These are phyloP conservation scores for Pulicaria dysenterica DNA, from an alignment of 129 eudicot genomes.

Conservation along the genomic window DNA sequence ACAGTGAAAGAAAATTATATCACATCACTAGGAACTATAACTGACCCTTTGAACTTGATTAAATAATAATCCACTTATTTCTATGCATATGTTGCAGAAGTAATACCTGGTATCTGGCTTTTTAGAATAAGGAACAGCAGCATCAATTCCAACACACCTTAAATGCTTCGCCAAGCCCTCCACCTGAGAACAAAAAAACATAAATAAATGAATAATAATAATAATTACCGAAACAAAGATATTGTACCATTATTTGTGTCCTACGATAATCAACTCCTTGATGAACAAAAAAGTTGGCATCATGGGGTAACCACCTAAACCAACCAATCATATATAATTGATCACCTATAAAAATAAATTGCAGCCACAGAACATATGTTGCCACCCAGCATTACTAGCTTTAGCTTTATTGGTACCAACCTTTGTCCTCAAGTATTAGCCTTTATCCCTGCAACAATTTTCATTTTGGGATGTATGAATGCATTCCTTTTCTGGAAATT, in stretches of 20 bases:
- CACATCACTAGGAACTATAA: constrained; percentile 1
- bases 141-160: constrained; percentile 95
- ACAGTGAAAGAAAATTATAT: neutral
- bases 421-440: constrained; percentile 5
- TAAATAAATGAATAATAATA: too few species aligned
- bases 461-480: constrained; percentile 6
- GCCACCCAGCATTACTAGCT: constrained; percentile 54
- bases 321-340: constrained; percentile 14
- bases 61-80: neutral
- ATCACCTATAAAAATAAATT: constrained; percentile 13
- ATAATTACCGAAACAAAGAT: neutral
- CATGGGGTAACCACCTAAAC: constrained; percentile 18
- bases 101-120: constrained; percentile 81
- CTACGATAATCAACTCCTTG: neutral
- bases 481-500: neutral
- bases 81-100: neutral
- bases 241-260: neutral
- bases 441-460: neutral
- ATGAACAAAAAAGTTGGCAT: constrained; percentile 3
- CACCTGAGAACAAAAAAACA: constrained; percentile 44
- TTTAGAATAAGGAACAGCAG: constrained; percentile 78
- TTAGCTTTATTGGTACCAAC: constrained; percentile 1
- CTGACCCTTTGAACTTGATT: neutral
- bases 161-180: constrained; percentile 96
- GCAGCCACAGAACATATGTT: constrained; percentile 19